These are phyloP conservation scores for Gilbertella persicaria DNA, from an alignment of 371 early-diverging fungal genomes.

Conservation along the genomic window DNA sequence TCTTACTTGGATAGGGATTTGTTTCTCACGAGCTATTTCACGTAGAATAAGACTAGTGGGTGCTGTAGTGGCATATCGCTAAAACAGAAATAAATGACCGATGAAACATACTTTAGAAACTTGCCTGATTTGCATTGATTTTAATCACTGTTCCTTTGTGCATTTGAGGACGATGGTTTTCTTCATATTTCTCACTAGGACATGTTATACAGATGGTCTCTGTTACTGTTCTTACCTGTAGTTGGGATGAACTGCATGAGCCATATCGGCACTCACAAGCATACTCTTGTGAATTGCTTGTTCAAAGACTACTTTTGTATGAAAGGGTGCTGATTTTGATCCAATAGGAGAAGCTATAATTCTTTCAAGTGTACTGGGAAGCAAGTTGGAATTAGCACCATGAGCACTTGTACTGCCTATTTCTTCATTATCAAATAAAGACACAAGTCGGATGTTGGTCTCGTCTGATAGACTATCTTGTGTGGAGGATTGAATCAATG, in stretches of 20 bases:
- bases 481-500: constrained; percentile 59
- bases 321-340: constrained; percentile 14
- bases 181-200: constrained; percentile 83
- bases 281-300: constrained; percentile 83
- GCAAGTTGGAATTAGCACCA: constrained; percentile 92
- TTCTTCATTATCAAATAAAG: constrained; percentile 98
- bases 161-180: constrained; percentile 89
- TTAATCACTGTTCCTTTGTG: constrained; percentile 96
- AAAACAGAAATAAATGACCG: neutral
- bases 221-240: constrained; percentile 92
- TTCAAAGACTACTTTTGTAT: constrained; percentile 65
- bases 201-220: too few relatives aligned
- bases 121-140: constrained; percentile 88
- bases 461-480: constrained; percentile 64
- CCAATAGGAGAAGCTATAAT: constrained; percentile 38
- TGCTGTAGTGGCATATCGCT: constrained; percentile 94
- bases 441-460: constrained; percentile 80
- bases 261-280: constrained; percentile 93
- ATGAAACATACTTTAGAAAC: constrained; percentile 76
- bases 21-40: constrained; percentile 73
- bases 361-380: constrained; percentile 76
- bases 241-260: constrained; percentile 94
- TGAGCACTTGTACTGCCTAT: constrained; percentile 93
- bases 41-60: constrained; percentile 82
- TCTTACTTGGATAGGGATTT: constrained; percentile 76